Percentiles rank a stretch among this genome's conserved stretches.
Conservation (phyloP, 805 yeast species). For the Starmerella vaccinii region DNA sequence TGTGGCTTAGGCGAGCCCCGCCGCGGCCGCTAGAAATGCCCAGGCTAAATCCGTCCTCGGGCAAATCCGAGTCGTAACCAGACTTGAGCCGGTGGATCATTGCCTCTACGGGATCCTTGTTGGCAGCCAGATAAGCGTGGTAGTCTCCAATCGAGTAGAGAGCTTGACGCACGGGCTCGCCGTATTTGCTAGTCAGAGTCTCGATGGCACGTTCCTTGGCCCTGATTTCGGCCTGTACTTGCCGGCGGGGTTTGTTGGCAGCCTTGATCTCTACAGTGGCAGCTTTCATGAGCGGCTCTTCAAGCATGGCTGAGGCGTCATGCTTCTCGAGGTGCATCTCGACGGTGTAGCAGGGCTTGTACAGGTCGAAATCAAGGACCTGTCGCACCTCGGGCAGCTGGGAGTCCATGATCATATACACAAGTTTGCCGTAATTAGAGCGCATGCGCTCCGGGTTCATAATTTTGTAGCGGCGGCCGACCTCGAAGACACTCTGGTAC, state of each 20-base stretch:
- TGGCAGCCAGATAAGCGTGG: slow-evolving; percentile 59
- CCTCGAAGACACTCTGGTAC: slow-evolving; percentile 62
- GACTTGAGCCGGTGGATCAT: slow-evolving; percentile 45
- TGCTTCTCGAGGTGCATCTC: slow-evolving; percentile 37
- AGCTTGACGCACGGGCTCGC: slow-evolving; percentile 41
- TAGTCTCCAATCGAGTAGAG: slow-evolving; percentile 71
- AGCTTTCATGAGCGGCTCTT: slow-evolving; percentile 47
- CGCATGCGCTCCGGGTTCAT: slow-evolving; percentile 79
- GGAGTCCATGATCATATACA: slow-evolving; percentile 81
- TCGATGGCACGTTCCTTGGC: slow-evolving; percentile 64
- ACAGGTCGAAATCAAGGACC: slow-evolving; percentile 65
- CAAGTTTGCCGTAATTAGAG: slow-evolving; percentile 65
- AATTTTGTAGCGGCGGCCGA: slow-evolving; percentile 70
- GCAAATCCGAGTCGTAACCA: slow-evolving; percentile 34
- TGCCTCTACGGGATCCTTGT: slow-evolving; percentile 55
- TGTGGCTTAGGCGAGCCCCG: slow-evolving; percentile 66
- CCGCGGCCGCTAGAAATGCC: slow-evolving; percentile 56
- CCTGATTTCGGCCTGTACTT: slow-evolving; percentile 50
- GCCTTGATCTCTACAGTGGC: slow-evolving; percentile 64
- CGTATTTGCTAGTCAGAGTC: slow-evolving; percentile 42
- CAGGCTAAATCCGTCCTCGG: slow-evolving; percentile 34
- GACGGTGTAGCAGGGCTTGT: slow-evolving; percentile 61
- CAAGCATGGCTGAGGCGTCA: slow-evolving; percentile 37
- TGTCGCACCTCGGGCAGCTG: slow-evolving; percentile 57
- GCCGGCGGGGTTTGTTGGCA: slow-evolving; percentile 43